These are phyloP conservation scores for Populus tremula DNA, from an alignment of 345 rosid genomes.

Conservation along the genomic window DNA sequence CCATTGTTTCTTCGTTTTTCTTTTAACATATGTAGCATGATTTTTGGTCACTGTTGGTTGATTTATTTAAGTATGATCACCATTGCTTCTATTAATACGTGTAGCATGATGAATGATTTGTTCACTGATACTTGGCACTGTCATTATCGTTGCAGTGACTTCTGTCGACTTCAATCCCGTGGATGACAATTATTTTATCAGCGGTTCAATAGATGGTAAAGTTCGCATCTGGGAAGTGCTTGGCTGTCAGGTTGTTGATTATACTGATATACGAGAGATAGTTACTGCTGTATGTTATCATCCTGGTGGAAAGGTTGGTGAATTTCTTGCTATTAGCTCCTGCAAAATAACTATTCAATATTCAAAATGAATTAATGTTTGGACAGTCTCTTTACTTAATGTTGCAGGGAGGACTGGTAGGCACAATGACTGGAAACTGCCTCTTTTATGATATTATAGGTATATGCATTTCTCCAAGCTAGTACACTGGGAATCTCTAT, in stretches of 20 bases:
- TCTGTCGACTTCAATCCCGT: slow-evolving; percentile 61
- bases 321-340: neutral
- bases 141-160: slow-evolving; percentile 43
- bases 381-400: slow-evolving; percentile 13
- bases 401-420: slow-evolving; percentile 63
- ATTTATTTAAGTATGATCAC: neutral
- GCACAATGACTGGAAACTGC: slow-evolving; percentile 69
- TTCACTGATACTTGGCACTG: slow-evolving; percentile 8
- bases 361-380: slow-evolving; percentile 1
- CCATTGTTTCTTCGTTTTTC: neutral
- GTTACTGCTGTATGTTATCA: slow-evolving; percentile 66
- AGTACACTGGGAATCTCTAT: neutral
- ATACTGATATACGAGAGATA: slow-evolving; percentile 58
- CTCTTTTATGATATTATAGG: slow-evolving; percentile 53
- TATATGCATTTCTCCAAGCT: slow-evolving; percentile 35
- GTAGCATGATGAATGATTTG: neutral
- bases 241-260: slow-evolving; percentile 53
- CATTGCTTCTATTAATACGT: neutral
- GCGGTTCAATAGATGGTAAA: slow-evolving; percentile 66
- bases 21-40: neutral
- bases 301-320: slow-evolving; percentile 61
- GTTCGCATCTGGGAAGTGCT: slow-evolving; percentile 75
- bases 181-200: slow-evolving; percentile 59
- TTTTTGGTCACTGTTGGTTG: neutral
- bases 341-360: neutral